These are phyloP conservation scores for Parastagonospora nodorum DNA, from an alignment of 2,329 filamentous ascomycete genomes.

Conservation along the genomic window DNA sequence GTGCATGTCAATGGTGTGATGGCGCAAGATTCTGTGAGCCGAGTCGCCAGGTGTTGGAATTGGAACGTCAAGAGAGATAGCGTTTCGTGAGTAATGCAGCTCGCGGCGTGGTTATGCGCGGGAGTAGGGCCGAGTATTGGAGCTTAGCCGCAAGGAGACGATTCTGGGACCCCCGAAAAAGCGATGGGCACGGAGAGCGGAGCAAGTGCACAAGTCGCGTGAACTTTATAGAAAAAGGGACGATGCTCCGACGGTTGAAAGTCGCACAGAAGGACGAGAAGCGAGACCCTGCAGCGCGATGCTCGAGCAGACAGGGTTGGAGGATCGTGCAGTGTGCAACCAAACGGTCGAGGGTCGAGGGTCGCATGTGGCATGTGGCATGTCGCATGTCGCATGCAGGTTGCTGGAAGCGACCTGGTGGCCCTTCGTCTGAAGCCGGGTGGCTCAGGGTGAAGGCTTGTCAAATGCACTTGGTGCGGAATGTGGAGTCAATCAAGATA, in stretches of 20 bases:
- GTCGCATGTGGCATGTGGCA: too few relatives aligned
- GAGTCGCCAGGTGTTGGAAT: too few relatives aligned
- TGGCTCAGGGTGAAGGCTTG: too few relatives aligned
- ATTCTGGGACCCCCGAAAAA: conserved; percentile 7
- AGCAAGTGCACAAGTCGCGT: neutral
- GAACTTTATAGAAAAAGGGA: neutral
- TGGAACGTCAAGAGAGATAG: neutral
- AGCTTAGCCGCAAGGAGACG: conserved; percentile 10
- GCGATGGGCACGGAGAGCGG: neutral
- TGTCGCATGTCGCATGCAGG: too few relatives aligned
- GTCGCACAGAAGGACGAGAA: neutral
- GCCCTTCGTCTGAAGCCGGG: too few relatives aligned
- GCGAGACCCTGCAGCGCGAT: conserved; percentile 5
- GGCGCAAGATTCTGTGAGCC: too few relatives aligned
- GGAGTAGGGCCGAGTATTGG: neutral
- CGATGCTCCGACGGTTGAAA: neutral
- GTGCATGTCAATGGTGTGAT: too few relatives aligned
- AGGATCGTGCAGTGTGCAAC: neutral
- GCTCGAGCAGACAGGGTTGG: neutral
- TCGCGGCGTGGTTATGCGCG: conserved; percentile 6
- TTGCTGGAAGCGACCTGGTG: too few relatives aligned
- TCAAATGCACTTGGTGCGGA: too few relatives aligned
- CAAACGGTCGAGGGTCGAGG: neutral
- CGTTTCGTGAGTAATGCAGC: neutral
- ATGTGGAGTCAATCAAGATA: too few relatives aligned